These are phyloP conservation scores for Stereum hirsutum DNA, from an alignment of 1,284 basidiomycete species.

Conservation along the genomic window DNA sequence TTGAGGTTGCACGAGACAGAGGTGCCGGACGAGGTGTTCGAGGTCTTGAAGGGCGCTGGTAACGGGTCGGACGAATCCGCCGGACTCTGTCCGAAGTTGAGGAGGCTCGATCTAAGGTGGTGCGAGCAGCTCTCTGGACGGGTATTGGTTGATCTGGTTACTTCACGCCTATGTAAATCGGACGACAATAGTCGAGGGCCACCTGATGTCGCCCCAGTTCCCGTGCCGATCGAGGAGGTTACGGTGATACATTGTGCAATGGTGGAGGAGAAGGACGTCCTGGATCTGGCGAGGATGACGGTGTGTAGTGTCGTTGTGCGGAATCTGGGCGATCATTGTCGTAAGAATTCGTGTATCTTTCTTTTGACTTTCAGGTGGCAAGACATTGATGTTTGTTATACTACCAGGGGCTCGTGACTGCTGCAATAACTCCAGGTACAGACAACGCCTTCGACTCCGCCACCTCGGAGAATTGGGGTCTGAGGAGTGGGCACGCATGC, in stretches of 20 bases:
- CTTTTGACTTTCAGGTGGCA: constrained; percentile 4
- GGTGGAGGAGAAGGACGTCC: constrained; percentile 45
- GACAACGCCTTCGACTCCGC: constrained; percentile 31
- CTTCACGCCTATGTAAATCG: no score
- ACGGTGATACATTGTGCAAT: constrained; percentile 51
- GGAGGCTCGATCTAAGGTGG: constrained; percentile 48
- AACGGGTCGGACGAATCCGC: no score
- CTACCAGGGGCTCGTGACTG: no score
- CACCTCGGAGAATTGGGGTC: constrained; percentile 13
- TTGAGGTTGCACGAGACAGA: constrained; percentile 54
- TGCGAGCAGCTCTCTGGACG: constrained; percentile 46
- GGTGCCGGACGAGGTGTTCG: constrained; percentile 40
- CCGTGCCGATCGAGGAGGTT: constrained; percentile 31
- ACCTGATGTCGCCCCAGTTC: constrained; percentile 8
- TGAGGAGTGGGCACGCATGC: constrained; percentile 1
- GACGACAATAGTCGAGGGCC: no score
- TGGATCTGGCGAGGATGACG: constrained; percentile 38
- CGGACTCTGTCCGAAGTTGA: constrained; percentile 38
- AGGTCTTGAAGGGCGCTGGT: constrained; percentile 26
- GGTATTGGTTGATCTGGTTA: constrained; percentile 39
- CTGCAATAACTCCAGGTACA: constrained; percentile 46
- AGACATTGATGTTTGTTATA: constrained; percentile 27
- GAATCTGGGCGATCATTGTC: constrained; percentile 40
- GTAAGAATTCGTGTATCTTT: constrained; percentile 27
- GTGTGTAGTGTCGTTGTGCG: constrained; percentile 40